Evolutionary conservation across 1,139 yeast species (phyloP), one percentile per base, ranked within the genome.

Genomic region (Maudiozyma humilis): DNA sequence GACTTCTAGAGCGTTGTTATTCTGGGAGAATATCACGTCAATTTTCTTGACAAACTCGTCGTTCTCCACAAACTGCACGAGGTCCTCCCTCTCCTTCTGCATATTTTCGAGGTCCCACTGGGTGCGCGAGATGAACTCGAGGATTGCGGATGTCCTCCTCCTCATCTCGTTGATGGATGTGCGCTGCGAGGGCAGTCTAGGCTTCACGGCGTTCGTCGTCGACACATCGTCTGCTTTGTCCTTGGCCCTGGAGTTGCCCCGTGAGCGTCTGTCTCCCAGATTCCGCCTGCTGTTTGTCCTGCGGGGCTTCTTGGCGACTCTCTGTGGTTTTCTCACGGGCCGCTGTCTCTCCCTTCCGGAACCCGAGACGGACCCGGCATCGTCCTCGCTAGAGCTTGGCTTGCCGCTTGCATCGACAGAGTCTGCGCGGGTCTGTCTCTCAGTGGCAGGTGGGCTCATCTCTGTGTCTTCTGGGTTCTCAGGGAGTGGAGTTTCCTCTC

Each of bases 51-150:
- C 51, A 41, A 60, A 54, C 18, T 47, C 51, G 16, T 69, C 68
- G 45, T 70, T 69, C 48, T 70, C 70, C 16, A 65, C 62, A 45
- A 55, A 64, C 32, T 65, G 67, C 43, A 75, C 65, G 47, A 79
- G 60, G 52, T 69, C 71, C 33, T 68, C 64, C 52, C 83, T 75
- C 51, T 72, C 72, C 12, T 70, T 66, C 51, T 79, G 78, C 59
- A 86, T 95, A 38, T 74, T 76, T 35, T 80, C 80, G 45, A 87
- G 67, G 57, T 89, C 96, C 37, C 78, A 61, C 60, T 86, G 94
- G 1, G 93, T 82, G 40, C 95, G 71, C 7, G 85, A 86, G 30
- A 88, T 72, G 73, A 88, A 89, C 65, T 89, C 96, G 55, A 88
- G 69, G 19, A 89, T 87, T 3, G 95, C 93, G 8, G 88, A 85